Base-by-base conservation (phyloP, 805 yeast species). In the Komagataella kurtzmanii region DNA sequence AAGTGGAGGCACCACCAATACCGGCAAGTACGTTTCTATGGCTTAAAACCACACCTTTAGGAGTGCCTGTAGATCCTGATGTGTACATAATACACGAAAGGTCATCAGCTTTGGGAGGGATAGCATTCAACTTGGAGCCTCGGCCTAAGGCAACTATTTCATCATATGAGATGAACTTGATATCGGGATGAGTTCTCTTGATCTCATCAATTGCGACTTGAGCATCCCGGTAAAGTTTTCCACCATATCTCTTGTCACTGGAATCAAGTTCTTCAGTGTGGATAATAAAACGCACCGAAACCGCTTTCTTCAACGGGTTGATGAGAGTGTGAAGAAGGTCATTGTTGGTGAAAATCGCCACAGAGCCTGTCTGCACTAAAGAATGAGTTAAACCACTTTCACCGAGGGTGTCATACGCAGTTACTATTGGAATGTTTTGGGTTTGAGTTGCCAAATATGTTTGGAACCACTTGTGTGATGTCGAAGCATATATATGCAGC, bases 401-500 rank as follows among this genome's bases (percentile, higher is more conserved):
- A 53, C 97, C 97, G 57, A 90, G 74, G 46, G 97, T 88, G 66
- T 90, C 97, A 67, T 93, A 93, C 44, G 99, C 98, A 14, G 99
- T 93, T 45, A 89, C 98, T 53, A 85, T 76, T 21, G 98, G 86
- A 54, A 93, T 83, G 49, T 77, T 69, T 67, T 88, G 97, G 50
- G 89, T 72, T 59, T 80, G 79, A 51, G 88, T 76, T 14, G 90
- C 96, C 54, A 88, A 66, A 57, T 81, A 91, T 36, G 87, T 77
- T 69, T 87, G 85, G 88, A 91, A 79, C 98, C 98, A 91, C 62
- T 80, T 80, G 52, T 79, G 83, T 14, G 95, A 85, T 12, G 99
- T 93, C 18, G 86, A 67, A 23, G 97, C 97, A 68, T 83, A 93
- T 51, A 91, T 76, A 66, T 89, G 97, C 59, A 91, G 64, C 58